Conservation (phyloP, 768 basidiomycete species). For the Amanita muscaria region DNA sequence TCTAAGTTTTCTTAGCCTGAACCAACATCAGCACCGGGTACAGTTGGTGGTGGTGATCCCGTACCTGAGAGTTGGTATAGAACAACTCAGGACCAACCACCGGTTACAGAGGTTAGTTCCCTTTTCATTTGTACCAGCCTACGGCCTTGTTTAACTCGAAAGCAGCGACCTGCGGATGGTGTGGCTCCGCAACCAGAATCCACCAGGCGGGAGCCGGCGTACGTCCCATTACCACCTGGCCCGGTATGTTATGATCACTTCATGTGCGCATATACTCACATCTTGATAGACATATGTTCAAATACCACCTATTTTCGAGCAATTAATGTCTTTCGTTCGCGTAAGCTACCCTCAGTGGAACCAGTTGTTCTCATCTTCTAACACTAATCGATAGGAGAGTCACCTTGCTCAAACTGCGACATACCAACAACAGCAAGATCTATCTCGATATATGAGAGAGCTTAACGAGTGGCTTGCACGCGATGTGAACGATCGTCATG, state of each 20-base stretch:
- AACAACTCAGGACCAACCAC: slow-evolving; percentile 12
- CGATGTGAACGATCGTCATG: slow-evolving; percentile 72
- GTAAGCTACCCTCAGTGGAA: slow-evolving; percentile 27
- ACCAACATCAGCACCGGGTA: slow-evolving; percentile 3
- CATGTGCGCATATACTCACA: neutral
- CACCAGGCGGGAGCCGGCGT: no score
- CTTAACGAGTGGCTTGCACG: slow-evolving; percentile 75
- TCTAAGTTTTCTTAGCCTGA: slow-evolving; percentile 6
- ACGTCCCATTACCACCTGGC: slow-evolving; percentile 40
- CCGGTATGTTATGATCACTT: slow-evolving; percentile 34
- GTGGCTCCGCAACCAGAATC: slow-evolving; percentile 15
- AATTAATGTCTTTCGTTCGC: slow-evolving; percentile 59
- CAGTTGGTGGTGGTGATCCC: neutral
- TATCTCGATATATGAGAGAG: slow-evolving; percentile 70
- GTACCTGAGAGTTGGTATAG: slow-evolving; percentile 3
- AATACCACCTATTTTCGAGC: slow-evolving; percentile 55
- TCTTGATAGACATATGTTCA: slow-evolving; percentile 46
- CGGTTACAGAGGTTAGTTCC: slow-evolving; percentile 7
- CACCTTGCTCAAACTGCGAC: slow-evolving; percentile 65
- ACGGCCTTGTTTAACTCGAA: neutral
- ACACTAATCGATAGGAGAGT: slow-evolving; percentile 48
- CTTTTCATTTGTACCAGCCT: no score
- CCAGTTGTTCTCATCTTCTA: neutral
- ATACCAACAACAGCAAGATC: slow-evolving; percentile 69
- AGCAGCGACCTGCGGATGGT: slow-evolving; percentile 16